A percentile compares a stretch with the other conserved stretches of the same genome.
Conservation (phyloP, 306 rosid genomes). For the Lagenaria siceraria region DNA sequence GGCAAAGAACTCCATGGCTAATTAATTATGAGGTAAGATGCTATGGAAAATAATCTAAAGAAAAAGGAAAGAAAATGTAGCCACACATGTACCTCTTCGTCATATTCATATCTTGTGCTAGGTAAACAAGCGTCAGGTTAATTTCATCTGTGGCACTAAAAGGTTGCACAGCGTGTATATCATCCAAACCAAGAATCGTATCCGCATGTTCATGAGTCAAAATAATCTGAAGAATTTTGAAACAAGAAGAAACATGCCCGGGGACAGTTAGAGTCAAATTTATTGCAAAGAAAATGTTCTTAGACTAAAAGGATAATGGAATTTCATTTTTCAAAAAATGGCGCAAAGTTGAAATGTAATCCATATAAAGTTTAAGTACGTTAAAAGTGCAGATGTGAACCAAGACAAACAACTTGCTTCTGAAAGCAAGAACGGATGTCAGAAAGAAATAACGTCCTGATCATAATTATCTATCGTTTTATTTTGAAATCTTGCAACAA, state of each 20-base stretch:
- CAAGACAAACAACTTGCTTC: background rate
- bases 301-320: background rate
- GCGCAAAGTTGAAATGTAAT: background rate
- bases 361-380: background rate
- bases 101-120: conserved; percentile 54
- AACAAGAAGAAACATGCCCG: background rate
- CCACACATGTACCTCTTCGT: conserved; percentile 60
- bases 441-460: background rate
- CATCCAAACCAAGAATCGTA: conserved; percentile 98
- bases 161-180: conserved; percentile 71
- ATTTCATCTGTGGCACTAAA: conserved; percentile 69
- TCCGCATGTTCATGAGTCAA: conserved; percentile 97
- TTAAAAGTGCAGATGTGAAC: background rate
- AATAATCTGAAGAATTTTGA: conserved; percentile 39
- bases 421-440: background rate
- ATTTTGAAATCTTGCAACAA: background rate
- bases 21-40: background rate
- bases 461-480: background rate
- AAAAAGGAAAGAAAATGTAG: background rate
- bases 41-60: background rate
- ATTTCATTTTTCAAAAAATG: background rate
- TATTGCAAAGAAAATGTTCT: background rate
- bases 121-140: conserved; percentile 60
- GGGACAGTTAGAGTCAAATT: background rate
- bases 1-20: background rate